Percentiles rank a stretch among this genome's conserved stretches.
Conservation (phyloP, 2,329 filamentous ascomycete species). For the Neoascochyta sp. region DNA sequence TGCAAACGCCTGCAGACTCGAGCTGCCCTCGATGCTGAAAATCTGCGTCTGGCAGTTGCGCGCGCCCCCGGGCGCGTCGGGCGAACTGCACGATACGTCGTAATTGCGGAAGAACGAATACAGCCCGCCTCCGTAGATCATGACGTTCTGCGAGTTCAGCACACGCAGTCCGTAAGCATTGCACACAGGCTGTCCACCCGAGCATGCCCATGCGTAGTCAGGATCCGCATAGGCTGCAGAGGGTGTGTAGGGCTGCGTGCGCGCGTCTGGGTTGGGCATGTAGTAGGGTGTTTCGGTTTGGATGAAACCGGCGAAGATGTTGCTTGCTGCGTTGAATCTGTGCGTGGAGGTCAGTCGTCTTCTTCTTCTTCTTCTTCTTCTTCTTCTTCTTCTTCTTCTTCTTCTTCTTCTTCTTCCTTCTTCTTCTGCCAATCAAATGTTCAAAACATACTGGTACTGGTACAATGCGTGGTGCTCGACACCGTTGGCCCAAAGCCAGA, state of each 20-base stretch:
- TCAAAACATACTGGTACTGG: slow-evolving; percentile 94
- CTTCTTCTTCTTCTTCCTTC: no score
- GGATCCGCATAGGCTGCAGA: slow-evolving; percentile 60
- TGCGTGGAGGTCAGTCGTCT: no score
- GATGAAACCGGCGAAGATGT: slow-evolving; percentile 78
- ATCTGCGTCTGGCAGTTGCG: slow-evolving; percentile 50
- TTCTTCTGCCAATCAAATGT: no score
- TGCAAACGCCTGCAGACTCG: slow-evolving; percentile 44
- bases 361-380: no score
- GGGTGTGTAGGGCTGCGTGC: slow-evolving; percentile 57
- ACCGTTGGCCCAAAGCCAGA: slow-evolving; percentile 62
- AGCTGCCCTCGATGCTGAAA: slow-evolving; percentile 47
- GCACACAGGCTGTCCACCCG: slow-evolving; percentile 19
- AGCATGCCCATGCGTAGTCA: slow-evolving; percentile 54
- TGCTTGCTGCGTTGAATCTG: slow-evolving; percentile 68
- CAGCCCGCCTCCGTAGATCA: slow-evolving; percentile 62
- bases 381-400: no score
- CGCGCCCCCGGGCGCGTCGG: slow-evolving; percentile 27
- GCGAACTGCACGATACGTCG: slow-evolving; percentile 36
- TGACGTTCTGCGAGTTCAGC: slow-evolving; percentile 53
- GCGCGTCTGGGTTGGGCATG: slow-evolving; percentile 75
- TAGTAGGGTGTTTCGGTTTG: slow-evolving; percentile 87
- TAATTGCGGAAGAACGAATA: slow-evolving; percentile 70
- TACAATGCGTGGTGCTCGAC: slow-evolving; percentile 60
- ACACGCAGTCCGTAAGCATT: slow-evolving; percentile 63